Evolutionary conservation across 352 stramenopile species (phyloP), one percentile per base, ranked within the genome.

Genomic region (Pythium plurisporium): DNA sequence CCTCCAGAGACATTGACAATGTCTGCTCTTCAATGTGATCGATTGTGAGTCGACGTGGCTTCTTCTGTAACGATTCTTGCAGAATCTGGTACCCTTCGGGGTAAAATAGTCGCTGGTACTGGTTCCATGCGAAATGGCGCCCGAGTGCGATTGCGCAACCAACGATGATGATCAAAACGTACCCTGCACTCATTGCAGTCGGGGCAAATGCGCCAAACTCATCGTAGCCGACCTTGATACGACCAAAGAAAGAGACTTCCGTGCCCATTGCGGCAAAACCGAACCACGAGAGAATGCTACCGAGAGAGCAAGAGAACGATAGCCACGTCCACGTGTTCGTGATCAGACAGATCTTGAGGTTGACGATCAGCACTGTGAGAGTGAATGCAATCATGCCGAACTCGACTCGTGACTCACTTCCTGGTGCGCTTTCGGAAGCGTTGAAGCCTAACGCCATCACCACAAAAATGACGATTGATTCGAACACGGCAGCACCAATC

Each of bases 361-460:
- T 98, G 27, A 98, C 84, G 31, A 98, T 83, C 55, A 98, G 72
- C 17, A 99, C 85, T 0, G 97, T 82, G 45, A 95, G 80, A 12
- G 89, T 95, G 68, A 98, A 98, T 9, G 81, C 83, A 14, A 90
- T 64, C 79, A 93, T 93, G 50, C 83, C 83, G 40, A 89, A 90
- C 54, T 91, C 83, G 25, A 91, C 81, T 10, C 81, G 77, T 5
- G 83, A 90, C 51, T 91, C 81, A 48, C 76, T 88, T 22, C 80
- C 82, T 5, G 70, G 61, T 6, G 60, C 53, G 17, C 53, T 73
- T 26, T 88, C 75, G 0, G 77, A 89, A 12, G 77, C 76, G 47
- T 91, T 90, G 57, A 86, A 91, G 26, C 79, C 77, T 33, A 86
- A 88, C 6, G 79, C 74, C 75, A 91, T 87, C 20, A 89, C 76